phyloP scores from a whole-genome alignment of 768 basidiomycete species.

The Xerocomellus intermedius region DNA sequence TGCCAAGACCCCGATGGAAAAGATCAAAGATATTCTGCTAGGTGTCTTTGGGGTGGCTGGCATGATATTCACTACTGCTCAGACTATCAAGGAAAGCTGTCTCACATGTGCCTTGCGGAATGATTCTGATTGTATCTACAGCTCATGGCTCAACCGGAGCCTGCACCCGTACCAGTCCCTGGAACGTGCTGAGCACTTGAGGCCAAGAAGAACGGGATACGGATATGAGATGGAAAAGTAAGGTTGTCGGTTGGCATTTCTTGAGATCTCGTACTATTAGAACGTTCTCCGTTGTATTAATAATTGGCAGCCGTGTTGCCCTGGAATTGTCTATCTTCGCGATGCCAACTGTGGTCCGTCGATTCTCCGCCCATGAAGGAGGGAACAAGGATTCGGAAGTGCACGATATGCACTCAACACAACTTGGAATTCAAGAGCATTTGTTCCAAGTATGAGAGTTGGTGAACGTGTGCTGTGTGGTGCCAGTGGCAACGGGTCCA shows the following conservation, averaged over 20 bases:
- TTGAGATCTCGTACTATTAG: conserved; percentile 13
- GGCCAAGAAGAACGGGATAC: neutral
- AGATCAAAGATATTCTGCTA: conserved; percentile 65
- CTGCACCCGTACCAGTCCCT: conserved; percentile 38
- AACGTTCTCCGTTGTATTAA: conserved; percentile 9
- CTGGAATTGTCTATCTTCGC: conserved; percentile 12
- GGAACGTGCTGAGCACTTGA: conserved; percentile 27
- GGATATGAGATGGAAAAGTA: conserved; percentile 2
- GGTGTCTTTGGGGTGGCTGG: conserved; percentile 73
- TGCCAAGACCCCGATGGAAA: conserved; percentile 66
- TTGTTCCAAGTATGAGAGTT: neutral
- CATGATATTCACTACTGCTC: conserved; percentile 74
- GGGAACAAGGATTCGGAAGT: neutral
- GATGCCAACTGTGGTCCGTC: conserved; percentile 5
- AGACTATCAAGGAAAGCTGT: conserved; percentile 64
- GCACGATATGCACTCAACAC: neutral
- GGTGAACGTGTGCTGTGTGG: neutral
- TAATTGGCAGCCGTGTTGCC: conserved; percentile 16
- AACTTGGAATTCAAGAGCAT: neutral
- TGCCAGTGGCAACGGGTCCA: neutral
- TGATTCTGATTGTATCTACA: conserved; percentile 27
- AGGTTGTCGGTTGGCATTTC: neutral
- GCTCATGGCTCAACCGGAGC: conserved; percentile 59
- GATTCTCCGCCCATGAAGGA: conserved; percentile 24
- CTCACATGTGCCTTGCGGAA: neutral